A percentile compares a stretch with the other conserved stretches of the same genome.
Conservation (phyloP, 805 yeast species). For the Jamesozyma rosinii region DNA sequence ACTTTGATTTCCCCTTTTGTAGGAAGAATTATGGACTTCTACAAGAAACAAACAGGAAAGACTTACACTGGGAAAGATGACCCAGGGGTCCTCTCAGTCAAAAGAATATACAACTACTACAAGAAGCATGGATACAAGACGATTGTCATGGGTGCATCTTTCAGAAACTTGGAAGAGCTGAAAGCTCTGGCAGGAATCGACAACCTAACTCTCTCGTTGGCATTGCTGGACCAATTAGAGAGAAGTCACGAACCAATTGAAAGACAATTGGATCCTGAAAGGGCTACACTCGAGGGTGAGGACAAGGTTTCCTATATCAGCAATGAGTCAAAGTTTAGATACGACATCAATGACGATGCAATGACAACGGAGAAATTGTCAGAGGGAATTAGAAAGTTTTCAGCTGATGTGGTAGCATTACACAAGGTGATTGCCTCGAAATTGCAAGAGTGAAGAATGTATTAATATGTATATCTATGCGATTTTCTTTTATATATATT, state of each 20-base stretch:
- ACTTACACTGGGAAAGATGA: constrained; percentile 64
- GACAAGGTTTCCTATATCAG: constrained; percentile 71
- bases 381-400: constrained; percentile 96
- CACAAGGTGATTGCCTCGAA: constrained; percentile 54
- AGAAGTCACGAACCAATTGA: constrained; percentile 73
- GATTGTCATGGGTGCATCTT: constrained; percentile 98
- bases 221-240: constrained; percentile 74
- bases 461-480: too few relatives aligned
- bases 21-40: constrained; percentile 98
- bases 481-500: too few relatives aligned
- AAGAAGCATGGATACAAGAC: constrained; percentile 92
- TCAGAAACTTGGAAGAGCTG: constrained; percentile 93
- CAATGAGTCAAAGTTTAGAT: constrained; percentile 87
- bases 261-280: constrained; percentile 58
- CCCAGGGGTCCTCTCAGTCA: constrained; percentile 92
- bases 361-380: constrained; percentile 97
- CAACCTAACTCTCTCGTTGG: constrained; percentile 88
- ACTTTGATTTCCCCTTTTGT: constrained; percentile 96
- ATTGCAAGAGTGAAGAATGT: constrained; percentile 39
- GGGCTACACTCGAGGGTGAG: constrained; percentile 41
- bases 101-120: constrained; percentile 86
- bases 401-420: constrained; percentile 84
- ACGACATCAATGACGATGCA: constrained; percentile 84
- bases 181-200: constrained; percentile 94
- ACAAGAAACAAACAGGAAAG: constrained; percentile 86